Conservation (phyloP, 2,329 filamentous ascomycete species). For the Cladophialophora chaetospira region DNA sequence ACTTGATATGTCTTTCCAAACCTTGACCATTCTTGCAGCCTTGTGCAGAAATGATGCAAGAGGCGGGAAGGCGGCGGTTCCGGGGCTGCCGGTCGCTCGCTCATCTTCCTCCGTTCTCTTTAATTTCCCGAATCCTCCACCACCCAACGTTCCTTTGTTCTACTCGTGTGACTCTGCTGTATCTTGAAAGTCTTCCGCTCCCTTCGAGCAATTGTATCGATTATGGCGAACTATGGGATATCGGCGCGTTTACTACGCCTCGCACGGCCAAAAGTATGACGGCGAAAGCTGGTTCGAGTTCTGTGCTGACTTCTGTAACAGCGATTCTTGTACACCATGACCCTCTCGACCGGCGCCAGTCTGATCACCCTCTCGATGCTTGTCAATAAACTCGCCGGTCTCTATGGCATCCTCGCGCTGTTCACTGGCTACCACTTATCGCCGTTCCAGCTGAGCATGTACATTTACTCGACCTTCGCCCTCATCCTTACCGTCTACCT, state of each 20-base stretch:
- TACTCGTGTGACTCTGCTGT: slow-evolving; percentile 3
- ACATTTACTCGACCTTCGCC: slow-evolving; percentile 78
- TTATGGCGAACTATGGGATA: slow-evolving; percentile 33
- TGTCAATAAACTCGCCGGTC: slow-evolving; percentile 88
- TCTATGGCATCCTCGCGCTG: slow-evolving; percentile 87
- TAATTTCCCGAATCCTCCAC: slow-evolving; percentile 15
- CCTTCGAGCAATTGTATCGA: slow-evolving; percentile 10
- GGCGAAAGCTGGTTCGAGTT: neutral
- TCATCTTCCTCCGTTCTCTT: neutral
- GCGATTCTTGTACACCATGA: slow-evolving; percentile 84
- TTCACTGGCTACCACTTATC: slow-evolving; percentile 84
- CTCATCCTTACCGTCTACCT: slow-evolving; percentile 70
- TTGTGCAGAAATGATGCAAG: slow-evolving; percentile 12
- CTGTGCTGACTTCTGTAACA: slow-evolving; percentile 41
- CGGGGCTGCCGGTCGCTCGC: slow-evolving; percentile 12
- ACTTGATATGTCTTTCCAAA: neutral
- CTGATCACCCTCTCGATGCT: slow-evolving; percentile 80
- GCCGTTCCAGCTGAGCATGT: slow-evolving; percentile 82
- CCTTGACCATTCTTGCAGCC: slow-evolving; percentile 2
- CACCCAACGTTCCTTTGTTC: slow-evolving; percentile 2
- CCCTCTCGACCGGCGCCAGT: slow-evolving; percentile 81
- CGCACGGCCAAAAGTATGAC: slow-evolving; percentile 51
- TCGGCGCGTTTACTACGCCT: slow-evolving; percentile 48
- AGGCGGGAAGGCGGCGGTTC: neutral
- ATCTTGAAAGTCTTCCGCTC: neutral